These are phyloP conservation scores for Physocladia obscura DNA, from an alignment of 192 early-diverging fungal species.

Conservation along the genomic window DNA sequence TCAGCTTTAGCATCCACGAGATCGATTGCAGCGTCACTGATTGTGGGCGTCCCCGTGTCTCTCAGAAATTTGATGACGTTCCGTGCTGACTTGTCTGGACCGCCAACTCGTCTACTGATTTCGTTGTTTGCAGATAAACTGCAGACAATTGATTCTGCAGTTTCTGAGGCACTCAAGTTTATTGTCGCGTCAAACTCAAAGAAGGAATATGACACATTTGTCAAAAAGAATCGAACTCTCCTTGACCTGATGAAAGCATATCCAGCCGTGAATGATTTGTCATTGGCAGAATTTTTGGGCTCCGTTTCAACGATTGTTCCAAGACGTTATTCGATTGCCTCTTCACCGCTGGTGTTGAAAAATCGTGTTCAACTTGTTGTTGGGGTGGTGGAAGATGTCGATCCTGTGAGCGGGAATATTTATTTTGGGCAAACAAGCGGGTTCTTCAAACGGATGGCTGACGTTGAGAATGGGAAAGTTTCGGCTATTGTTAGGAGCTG, in stretches of 20 bases:
- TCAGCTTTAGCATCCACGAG: constrained; percentile 37
- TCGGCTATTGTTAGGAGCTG: constrained; percentile 12
- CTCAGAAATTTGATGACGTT: constrained; percentile 45
- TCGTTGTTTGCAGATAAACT: constrained; percentile 35
- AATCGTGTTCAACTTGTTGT: constrained; percentile 16
- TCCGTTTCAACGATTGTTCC: constrained; percentile 32
- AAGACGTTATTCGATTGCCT: constrained; percentile 41
- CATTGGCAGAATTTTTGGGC: constrained; percentile 44
- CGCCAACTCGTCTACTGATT: constrained; percentile 44
- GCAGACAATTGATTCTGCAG: constrained; percentile 20
- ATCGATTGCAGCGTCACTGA: constrained; percentile 38
- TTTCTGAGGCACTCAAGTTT: constrained; percentile 27
- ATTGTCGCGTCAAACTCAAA: constrained; percentile 29
- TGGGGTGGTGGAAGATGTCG: constrained; percentile 27
- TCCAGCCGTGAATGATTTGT: constrained; percentile 36
- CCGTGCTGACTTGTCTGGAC: constrained; percentile 50
- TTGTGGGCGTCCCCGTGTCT: constrained; percentile 42
- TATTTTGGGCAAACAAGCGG: constrained; percentile 23
- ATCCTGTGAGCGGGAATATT: not conserved
- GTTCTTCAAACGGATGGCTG: constrained; percentile 21
- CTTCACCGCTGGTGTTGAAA: not conserved
- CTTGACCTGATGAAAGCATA: constrained; percentile 46
- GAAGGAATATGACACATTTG: constrained; percentile 41
- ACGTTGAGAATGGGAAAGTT: not conserved
- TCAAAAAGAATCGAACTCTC: constrained; percentile 45